These are phyloP conservation scores for Saccharomycopsis synnaedendra DNA, from an alignment of 805 yeast species.

Conservation along the genomic window DNA sequence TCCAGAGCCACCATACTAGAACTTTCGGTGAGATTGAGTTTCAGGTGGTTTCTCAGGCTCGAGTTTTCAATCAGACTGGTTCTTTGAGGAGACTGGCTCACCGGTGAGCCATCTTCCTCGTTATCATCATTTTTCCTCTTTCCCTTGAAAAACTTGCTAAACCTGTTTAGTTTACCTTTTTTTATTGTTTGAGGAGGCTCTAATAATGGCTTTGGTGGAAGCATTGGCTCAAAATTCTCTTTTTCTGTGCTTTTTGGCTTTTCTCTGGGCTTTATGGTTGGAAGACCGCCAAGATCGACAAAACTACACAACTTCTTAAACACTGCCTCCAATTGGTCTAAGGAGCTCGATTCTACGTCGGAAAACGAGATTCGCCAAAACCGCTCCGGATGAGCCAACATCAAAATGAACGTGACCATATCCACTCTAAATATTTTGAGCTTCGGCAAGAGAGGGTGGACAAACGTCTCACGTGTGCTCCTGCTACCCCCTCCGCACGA, in stretches of 20 bases:
- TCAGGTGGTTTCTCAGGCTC: conserved; percentile 2
- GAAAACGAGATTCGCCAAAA: conserved; percentile 9
- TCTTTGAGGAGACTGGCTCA: not conserved
- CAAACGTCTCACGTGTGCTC: conserved; percentile 13
- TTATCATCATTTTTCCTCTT: not conserved
- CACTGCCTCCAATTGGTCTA: conserved; percentile 1
- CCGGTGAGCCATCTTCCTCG: not conserved
- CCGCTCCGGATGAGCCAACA: conserved; percentile 13
- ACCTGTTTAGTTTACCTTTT: conserved; percentile 1
- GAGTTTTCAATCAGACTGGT: not conserved
- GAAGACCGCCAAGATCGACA: conserved; percentile 1
- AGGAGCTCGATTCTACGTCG: not conserved
- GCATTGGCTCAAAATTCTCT: not conserved
- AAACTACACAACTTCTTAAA: conserved; percentile 4
- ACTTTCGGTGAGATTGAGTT: not conserved
- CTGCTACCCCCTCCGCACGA: conserved; percentile 11
- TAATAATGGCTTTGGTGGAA: not conserved
- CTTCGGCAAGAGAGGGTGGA: conserved; percentile 11
- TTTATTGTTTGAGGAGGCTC: not conserved
- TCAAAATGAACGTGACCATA: conserved; percentile 4
- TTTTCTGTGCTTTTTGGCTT: not conserved
- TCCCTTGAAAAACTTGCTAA: conserved; percentile 10
- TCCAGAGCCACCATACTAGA: not conserved
- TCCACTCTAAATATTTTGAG: conserved; percentile 8
- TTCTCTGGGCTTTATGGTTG: not conserved